phyloP scores from a whole-genome alignment of 1,284 basidiomycete species.

The Tilletia setariae region DNA sequence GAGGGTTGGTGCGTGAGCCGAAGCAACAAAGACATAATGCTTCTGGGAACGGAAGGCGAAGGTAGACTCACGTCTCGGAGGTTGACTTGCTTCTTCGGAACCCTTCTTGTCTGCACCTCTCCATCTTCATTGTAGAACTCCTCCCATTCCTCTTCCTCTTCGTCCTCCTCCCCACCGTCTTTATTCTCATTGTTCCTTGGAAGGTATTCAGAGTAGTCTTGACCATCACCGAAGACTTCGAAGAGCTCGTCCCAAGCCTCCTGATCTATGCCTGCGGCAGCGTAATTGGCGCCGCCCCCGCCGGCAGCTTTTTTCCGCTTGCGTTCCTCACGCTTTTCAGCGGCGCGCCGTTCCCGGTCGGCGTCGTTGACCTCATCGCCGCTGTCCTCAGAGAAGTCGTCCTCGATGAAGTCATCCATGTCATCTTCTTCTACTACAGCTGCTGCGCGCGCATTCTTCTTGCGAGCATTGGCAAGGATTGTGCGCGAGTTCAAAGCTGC shows the following conservation, averaged over 20 bases:
- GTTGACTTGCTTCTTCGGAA: constrained; percentile 59
- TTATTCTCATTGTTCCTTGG: constrained; percentile 69
- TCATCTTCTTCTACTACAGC: constrained; percentile 54
- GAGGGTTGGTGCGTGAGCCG: neutral
- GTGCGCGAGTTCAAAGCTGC: constrained; percentile 32
- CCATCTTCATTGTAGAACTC: constrained; percentile 38
- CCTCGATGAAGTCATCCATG: constrained; percentile 71
- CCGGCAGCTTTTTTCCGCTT: constrained; percentile 57
- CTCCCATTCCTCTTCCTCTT: constrained; percentile 58
- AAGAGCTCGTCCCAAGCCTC: constrained; percentile 96
- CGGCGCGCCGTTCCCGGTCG: constrained; percentile 63
- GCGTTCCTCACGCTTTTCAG: constrained; percentile 62
- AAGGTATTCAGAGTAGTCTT: constrained; percentile 88
- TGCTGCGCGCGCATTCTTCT: constrained; percentile 22
- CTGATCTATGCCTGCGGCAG: constrained; percentile 38
- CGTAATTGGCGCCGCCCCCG: constrained; percentile 60
- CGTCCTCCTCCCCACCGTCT: constrained; percentile 62
- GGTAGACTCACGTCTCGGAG: constrained; percentile 76
- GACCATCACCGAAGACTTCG: constrained; percentile 94
- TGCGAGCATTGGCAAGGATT: constrained; percentile 23
- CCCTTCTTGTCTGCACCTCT: constrained; percentile 26
- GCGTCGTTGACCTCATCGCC: constrained; percentile 44
- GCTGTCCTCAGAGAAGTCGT: constrained; percentile 57
- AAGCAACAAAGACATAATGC: too few species aligned
- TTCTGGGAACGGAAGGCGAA: too few species aligned